Evolutionary conservation across 371 early-diverging fungal genomes (phyloP).

Genomic region (Mycotypha africana): DNA sequence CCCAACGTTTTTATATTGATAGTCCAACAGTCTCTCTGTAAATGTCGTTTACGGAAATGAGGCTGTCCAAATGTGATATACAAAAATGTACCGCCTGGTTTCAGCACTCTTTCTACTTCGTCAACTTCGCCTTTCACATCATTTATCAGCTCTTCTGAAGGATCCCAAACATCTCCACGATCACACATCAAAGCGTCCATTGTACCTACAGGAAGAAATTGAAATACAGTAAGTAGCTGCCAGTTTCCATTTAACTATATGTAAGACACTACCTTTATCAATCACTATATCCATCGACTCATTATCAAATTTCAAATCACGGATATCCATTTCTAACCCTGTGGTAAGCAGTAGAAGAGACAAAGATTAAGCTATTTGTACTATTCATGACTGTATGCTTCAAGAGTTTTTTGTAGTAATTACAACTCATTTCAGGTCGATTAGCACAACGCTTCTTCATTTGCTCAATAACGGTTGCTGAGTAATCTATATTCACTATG

Average conservation of each 20-base stretch:
- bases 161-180: constrained; percentile 86
- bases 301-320: constrained; percentile 54
- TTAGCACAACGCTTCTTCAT: constrained; percentile 64
- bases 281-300: constrained; percentile 69
- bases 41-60: constrained; percentile 76
- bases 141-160: constrained; percentile 61
- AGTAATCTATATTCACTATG: constrained; percentile 81
- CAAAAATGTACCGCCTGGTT: constrained; percentile 71
- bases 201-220: constrained; percentile 25
- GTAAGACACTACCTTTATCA: constrained; percentile 67
- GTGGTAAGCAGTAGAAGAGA: neutral
- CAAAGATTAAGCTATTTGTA: too few relatives aligned
- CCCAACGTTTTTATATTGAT: constrained; percentile 61
- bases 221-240: too few relatives aligned
- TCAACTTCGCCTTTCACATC: constrained; percentile 67
- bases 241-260: too few relatives aligned
- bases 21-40: constrained; percentile 66
- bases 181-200: constrained; percentile 85
- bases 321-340: constrained; percentile 83
- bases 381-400: too few relatives aligned
- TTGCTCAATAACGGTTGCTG: constrained; percentile 68
- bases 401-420: constrained; percentile 6
- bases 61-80: constrained; percentile 92
- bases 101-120: constrained; percentile 72
- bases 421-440: constrained; percentile 59